Percentiles rank a stretch among this genome's conserved stretches.
These are phyloP conservation scores for Suhomyces tanzawaensis DNA, from an alignment of 805 yeast genomes.

Conservation along the genomic window DNA sequence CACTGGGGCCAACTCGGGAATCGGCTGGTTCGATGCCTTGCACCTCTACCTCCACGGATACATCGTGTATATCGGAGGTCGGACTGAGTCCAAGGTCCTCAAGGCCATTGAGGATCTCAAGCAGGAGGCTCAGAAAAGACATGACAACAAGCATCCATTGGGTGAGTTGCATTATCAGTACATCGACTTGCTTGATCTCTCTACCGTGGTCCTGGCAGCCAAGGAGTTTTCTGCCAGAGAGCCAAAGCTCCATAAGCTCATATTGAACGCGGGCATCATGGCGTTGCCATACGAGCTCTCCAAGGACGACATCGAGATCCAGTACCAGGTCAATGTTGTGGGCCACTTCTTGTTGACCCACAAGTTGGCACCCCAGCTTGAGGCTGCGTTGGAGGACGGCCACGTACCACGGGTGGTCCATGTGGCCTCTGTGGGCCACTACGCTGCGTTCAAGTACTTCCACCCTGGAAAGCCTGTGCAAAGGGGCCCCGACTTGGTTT, in stretches of 20 bases:
- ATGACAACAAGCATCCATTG: slow-evolving; percentile 12
- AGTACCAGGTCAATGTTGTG: slow-evolving; percentile 40
- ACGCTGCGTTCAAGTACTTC: slow-evolving; percentile 19
- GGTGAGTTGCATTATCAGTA: slow-evolving; percentile 56
- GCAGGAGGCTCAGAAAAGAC: slow-evolving; percentile 29
- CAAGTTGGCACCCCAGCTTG: slow-evolving; percentile 25
- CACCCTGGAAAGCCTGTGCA: slow-evolving; percentile 24
- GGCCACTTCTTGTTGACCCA: slow-evolving; percentile 35
- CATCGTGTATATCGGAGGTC: slow-evolving; percentile 34
- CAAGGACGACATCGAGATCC: slow-evolving; percentile 38
- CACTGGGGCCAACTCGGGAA: slow-evolving; percentile 42
- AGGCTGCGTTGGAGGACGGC: slow-evolving; percentile 16
- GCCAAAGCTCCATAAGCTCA: slow-evolving; percentile 28
- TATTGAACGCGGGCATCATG: slow-evolving; percentile 44
- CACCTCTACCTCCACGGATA: slow-evolving; percentile 42
- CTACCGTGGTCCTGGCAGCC: slow-evolving; percentile 27
- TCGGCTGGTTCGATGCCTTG: slow-evolving; percentile 40
- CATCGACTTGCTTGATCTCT: slow-evolving; percentile 49
- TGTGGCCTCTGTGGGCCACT: slow-evolving; percentile 36
- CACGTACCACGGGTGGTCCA: slow-evolving; percentile 29
- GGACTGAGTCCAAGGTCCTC: slow-evolving; percentile 30
- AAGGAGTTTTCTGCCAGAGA: slow-evolving; percentile 23
- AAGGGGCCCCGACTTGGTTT: slow-evolving; percentile 22
- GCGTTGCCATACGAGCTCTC: slow-evolving; percentile 36
- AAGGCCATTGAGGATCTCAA: slow-evolving; percentile 34